Conservation (phyloP, 441 rosid species). For the Biscutella laevigata region DNA sequence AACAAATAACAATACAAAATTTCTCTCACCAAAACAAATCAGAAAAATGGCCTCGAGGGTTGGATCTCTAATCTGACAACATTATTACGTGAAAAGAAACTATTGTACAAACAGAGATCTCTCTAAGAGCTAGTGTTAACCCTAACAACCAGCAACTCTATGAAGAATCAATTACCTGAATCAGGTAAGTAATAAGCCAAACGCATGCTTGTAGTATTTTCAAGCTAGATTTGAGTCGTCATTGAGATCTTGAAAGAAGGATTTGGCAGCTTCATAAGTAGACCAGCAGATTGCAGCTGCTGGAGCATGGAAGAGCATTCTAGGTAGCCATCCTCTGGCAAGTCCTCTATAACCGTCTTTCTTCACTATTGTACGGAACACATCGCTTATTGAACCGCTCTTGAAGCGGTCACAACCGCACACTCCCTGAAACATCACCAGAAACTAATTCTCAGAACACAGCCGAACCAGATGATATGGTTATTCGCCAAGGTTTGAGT, state of each 20-base stretch:
- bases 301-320: slow-evolving; percentile 98
- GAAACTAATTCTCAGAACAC: background rate
- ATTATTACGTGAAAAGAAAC: slow-evolving; percentile 15
- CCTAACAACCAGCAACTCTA: slow-evolving; percentile 17
- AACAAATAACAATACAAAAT: slow-evolving; percentile 18
- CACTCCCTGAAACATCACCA: slow-evolving; percentile 57
- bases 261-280: slow-evolving; percentile 66
- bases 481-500: background rate
- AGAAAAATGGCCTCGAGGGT: background rate
- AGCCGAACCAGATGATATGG: background rate
- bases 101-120: slow-evolving; percentile 17
- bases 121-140: slow-evolving; percentile 14
- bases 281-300: slow-evolving; percentile 99
- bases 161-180: slow-evolving; percentile 17
- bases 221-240: slow-evolving; percentile 16
- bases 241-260: slow-evolving; percentile 58
- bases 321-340: slow-evolving; percentile 86
- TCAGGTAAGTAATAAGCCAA: slow-evolving; percentile 8
- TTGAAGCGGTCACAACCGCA: slow-evolving; percentile 90
- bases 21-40: slow-evolving; percentile 4
- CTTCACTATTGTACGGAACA: slow-evolving; percentile 44
- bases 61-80: slow-evolving; percentile 17
- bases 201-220: background rate
- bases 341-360: slow-evolving; percentile 89
- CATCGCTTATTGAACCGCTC: slow-evolving; percentile 61